Base-by-base conservation (phyloP, 2,329 filamentous ascomycete species). In the Aspergillus tanneri region DNA sequence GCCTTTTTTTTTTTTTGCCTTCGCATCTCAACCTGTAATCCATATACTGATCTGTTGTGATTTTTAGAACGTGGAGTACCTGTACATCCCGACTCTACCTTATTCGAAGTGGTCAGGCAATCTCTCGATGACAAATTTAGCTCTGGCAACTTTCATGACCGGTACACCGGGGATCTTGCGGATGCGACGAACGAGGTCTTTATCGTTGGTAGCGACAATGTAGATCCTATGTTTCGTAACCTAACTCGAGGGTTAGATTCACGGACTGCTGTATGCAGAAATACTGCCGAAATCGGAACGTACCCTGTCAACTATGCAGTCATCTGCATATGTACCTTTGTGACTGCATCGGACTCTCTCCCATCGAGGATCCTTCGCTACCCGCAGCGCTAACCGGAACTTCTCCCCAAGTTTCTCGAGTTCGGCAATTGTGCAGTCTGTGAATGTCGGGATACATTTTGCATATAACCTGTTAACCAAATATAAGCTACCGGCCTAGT, bases 51-150 rank as follows among this genome's bases (percentile, higher is more conserved):
- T 34, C 4, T 19, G 30, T 14, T 34, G 30, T 34, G 30, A 18
- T 34, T 16, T 34, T 16, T 16, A 18, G 12, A 34, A 34, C 16
- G 11, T 34, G 16, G 14, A 34, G 19, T 34, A 34, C 19, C 11
- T 19, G 30, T 34, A 34, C 30, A 34, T 34, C 30, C 14, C 5
- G 6, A 3, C n/a, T 10, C 30, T 18, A 38, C n/a, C 23, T 46
- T 55, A 59, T 46, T 90, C 85, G 25, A 88, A 88, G 28, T 88
- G 89, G 70, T 90, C 88, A 4, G 91, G 91, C 54, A 96, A 72
- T 61, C 91, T 83, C 77, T 97, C 93, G 63, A 99, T 93, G 39
- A 92, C 86, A 71, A 96, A 97, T 72, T 96, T 96, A 37, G 88
- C 90, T 63, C 88, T 82, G 5, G 87, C 88, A 22, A 93, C 89